Evolutionary conservation across 2,329 filamentous ascomycete genomes (phyloP).

Genomic region (Arthroderma sp.): DNA sequence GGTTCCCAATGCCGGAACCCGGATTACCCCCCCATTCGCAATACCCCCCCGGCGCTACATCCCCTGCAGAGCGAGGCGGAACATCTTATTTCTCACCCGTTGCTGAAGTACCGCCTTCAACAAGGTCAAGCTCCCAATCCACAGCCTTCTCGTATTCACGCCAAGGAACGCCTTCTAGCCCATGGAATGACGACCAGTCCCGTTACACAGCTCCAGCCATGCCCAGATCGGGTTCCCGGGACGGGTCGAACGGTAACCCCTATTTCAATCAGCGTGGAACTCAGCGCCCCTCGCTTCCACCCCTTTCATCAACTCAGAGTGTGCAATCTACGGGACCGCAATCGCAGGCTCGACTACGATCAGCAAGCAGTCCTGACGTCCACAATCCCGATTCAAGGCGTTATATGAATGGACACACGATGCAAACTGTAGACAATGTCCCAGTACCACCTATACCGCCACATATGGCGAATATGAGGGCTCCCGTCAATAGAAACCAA

Average conservation of each 20-base stretch:
- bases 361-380: conserved; percentile 91
- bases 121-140: conserved; percentile 37
- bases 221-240: conserved; percentile 65
- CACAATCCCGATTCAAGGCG: conserved; percentile 43
- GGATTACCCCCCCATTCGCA: conserved; percentile 57
- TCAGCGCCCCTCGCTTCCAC: conserved; percentile 68
- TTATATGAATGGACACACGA: conserved; percentile 40
- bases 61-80: conserved; percentile 49
- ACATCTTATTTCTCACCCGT: conserved; percentile 92
- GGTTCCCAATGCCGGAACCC: conserved; percentile 54
- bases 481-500: conserved; percentile 61
- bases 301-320: conserved; percentile 44
- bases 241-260: conserved; percentile 52
- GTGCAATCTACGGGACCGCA: conserved; percentile 37
- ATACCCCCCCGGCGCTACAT: conserved; percentile 38
- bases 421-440: conserved; percentile 42
- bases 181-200: conserved; percentile 57
- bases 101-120: conserved; percentile 50
- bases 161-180: conserved; percentile 47
- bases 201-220: conserved; percentile 82
- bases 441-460: conserved; percentile 67
- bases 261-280: conserved; percentile 44
- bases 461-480: conserved; percentile 49
- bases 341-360: conserved; percentile 63
- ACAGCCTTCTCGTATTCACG: conserved; percentile 72